Percentiles rank a stretch among this genome's conserved stretches.
Conservation (phyloP, 768 basidiomycete genomes). For the Saitozyma sp. region DNA sequence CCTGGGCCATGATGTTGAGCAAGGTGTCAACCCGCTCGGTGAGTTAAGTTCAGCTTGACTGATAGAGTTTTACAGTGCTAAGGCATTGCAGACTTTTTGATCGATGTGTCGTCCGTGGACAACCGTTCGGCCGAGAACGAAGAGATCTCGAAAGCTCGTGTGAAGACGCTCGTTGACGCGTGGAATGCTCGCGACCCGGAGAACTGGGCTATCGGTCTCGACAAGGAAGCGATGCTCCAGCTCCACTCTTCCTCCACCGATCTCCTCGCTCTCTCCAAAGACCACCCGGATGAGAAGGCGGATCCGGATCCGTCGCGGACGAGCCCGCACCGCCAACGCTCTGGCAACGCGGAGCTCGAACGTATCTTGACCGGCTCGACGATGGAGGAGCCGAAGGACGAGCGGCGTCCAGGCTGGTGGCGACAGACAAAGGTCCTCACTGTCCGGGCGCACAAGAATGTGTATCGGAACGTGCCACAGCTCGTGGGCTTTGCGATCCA, state of each 20-base stretch:
- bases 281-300: background rate
- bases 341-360: background rate
- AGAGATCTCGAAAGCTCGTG: constrained; percentile 49
- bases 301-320: background rate
- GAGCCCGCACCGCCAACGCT: background rate
- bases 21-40: constrained; percentile 57
- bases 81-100: constrained; percentile 49
- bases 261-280: background rate
- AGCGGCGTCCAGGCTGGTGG: constrained; percentile 31
- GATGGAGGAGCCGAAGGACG: background rate
- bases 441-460: constrained; percentile 42
- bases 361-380: background rate
- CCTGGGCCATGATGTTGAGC: constrained; percentile 47
- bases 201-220: background rate
- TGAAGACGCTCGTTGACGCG: constrained; percentile 50
- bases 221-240: background rate
- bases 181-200: constrained; percentile 48
- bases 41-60: constrained; percentile 2
- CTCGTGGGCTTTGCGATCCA: constrained; percentile 32
- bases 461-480: constrained; percentile 43
- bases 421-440: constrained; percentile 45
- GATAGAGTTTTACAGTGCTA: background rate
- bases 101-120: constrained; percentile 57
- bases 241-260: background rate
- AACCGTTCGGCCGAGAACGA: constrained; percentile 54